Conservation (phyloP, 192 early-diverging fungal genomes). For the Backusella liffmaniae region DNA sequence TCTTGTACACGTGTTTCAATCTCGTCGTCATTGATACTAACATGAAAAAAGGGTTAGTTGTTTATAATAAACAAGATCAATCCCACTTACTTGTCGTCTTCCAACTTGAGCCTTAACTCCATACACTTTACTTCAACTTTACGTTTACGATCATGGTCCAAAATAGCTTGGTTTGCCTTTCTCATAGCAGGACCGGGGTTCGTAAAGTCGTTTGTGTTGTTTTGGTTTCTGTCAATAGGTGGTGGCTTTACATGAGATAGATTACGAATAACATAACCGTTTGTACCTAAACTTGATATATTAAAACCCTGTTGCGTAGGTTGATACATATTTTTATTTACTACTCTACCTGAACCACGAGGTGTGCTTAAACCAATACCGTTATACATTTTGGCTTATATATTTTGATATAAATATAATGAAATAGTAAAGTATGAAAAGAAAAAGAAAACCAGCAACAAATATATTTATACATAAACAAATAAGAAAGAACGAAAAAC, state of each 20-base stretch:
- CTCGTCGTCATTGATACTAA: conserved; percentile 58
- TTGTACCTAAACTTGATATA: conserved; percentile 60
- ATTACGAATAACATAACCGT: conserved; percentile 94
- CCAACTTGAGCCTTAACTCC: conserved; percentile 75
- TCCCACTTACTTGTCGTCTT: conserved; percentile 59
- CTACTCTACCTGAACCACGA: conserved; percentile 62
- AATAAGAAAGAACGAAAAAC: not conserved
- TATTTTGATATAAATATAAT: not conserved
- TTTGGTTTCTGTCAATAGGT: conserved; percentile 43
- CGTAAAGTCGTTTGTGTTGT: conserved; percentile 19
- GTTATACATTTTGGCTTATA: conserved; percentile 58
- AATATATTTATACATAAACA: not conserved
- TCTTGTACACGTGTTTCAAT: conserved; percentile 63
- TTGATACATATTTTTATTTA: no score
- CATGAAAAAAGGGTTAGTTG: not conserved
- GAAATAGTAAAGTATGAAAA: not conserved
- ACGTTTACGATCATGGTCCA: conserved; percentile 85
- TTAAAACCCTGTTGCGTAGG: no score
- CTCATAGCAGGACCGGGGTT: conserved; percentile 26
- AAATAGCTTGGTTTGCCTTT: conserved; percentile 74
- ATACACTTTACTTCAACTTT: conserved; percentile 87
- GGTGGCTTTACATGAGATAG: conserved; percentile 66
- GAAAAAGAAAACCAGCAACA: not conserved
- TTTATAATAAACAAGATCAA: not conserved
- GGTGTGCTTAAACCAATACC: conserved; percentile 79